A percentile compares a stretch with the other conserved stretches of the same genome.
Evolutionary conservation across 129 eudicot species (phyloP).

Genomic region (Calendula officinalis): DNA sequence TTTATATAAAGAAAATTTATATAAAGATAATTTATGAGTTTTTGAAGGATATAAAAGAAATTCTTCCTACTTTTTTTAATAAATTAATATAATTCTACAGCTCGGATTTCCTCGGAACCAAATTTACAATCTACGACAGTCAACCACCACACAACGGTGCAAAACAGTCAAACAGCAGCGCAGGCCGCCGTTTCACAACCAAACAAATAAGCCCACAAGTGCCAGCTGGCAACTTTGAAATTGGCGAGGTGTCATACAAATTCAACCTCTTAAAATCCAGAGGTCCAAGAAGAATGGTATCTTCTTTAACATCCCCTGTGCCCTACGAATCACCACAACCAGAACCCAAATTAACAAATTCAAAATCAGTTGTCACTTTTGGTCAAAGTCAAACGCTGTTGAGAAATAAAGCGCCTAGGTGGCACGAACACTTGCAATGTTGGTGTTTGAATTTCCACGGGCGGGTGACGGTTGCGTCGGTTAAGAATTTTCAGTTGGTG

Average conservation of each 20-base stretch:
- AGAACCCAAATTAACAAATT: constrained; percentile 24
- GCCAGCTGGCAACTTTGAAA: constrained; percentile 80
- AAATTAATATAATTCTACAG: constrained; percentile 33
- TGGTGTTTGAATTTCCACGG: constrained; percentile 99
- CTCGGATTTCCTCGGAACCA: constrained; percentile 95
- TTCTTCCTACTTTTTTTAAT: too few relatives aligned
- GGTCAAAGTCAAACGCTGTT: constrained; percentile 39
- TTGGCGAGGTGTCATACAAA: constrained; percentile 84
- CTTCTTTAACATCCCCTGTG: constrained; percentile 45
- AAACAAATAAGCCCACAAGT: constrained; percentile 95
- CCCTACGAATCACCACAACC: constrained; percentile 24
- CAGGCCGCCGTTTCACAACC: constrained; percentile 72
- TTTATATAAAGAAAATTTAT: too few relatives aligned
- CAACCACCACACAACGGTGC: constrained; percentile 81
- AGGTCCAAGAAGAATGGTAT: constrained; percentile 96
- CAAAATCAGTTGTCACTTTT: constrained; percentile 21
- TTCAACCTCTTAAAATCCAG: constrained; percentile 90
- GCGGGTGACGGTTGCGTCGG: constrained; percentile 94
- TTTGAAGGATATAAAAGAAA: too few relatives aligned
- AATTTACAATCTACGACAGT: constrained; percentile 83
- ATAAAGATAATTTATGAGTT: too few relatives aligned
- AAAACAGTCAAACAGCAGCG: constrained; percentile 68
- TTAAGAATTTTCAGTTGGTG: constrained; percentile 88
- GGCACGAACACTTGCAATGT: constrained; percentile 96
- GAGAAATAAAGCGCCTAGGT: constrained; percentile 92